phyloP scores from a whole-genome alignment of 495 filamentous ascomycete genomes.

The Letharia columbiana region DNA sequence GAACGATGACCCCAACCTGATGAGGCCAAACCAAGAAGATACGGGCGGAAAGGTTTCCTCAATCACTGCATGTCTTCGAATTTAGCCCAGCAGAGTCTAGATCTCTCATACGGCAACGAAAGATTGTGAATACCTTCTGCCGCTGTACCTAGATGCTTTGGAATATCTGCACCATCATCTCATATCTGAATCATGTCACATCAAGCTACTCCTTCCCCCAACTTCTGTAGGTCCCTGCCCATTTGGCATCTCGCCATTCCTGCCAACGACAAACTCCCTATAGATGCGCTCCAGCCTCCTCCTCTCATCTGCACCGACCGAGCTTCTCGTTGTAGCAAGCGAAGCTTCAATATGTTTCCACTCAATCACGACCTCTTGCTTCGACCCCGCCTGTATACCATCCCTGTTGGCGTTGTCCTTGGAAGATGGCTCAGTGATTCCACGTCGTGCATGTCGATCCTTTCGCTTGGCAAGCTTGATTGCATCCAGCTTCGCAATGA shows the following conservation, averaged over 20 bases:
- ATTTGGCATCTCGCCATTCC: constrained; percentile 89
- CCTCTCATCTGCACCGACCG: constrained; percentile 68
- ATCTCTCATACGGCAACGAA: background rate
- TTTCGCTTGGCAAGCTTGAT: constrained; percentile 60
- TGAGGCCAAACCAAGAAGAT: background rate
- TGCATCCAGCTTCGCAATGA: constrained; percentile 63
- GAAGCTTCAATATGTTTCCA: constrained; percentile 81
- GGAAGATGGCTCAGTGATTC: constrained; percentile 22
- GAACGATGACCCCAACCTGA: too few species aligned
- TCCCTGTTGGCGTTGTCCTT: constrained; percentile 19
- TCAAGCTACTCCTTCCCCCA: constrained; percentile 84
- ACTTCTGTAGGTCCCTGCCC: constrained; percentile 85
- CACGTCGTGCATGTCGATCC: constrained; percentile 35
- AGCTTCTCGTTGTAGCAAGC: constrained; percentile 69
- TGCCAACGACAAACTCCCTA: constrained; percentile 78
- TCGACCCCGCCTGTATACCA: constrained; percentile 29
- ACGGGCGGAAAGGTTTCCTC: background rate
- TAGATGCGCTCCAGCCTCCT: constrained; percentile 71
- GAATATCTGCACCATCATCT: background rate
- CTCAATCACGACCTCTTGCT: constrained; percentile 65
- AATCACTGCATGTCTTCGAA: background rate
- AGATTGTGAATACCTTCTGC: background rate
- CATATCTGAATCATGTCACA: constrained; percentile 44
- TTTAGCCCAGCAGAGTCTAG: background rate
- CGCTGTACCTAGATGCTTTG: background rate